phyloP scores from a whole-genome alignment of 208 protist genomes.

The Porcisia deanei region DNA sequence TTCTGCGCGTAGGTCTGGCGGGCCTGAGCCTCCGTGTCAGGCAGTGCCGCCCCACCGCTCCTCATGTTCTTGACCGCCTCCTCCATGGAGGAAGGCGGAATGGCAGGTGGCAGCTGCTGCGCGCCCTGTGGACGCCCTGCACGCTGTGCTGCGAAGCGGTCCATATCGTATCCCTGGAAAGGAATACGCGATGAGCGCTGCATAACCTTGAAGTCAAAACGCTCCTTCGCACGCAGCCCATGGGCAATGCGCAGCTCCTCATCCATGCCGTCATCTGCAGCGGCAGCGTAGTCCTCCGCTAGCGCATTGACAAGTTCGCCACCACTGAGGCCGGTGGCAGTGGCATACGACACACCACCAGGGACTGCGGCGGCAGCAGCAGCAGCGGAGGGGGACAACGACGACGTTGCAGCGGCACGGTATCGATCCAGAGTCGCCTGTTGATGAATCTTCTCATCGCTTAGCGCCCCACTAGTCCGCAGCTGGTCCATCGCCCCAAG shows the following conservation, averaged over 20 bases:
- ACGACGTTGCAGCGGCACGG: constrained; percentile 18
- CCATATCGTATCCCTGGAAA: constrained; percentile 89
- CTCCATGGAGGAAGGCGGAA: constrained; percentile 65
- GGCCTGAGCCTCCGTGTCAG: constrained; percentile 42
- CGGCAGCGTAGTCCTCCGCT: neutral
- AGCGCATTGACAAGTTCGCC: constrained; percentile 32
- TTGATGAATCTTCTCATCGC: constrained; percentile 39
- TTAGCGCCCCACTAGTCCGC: constrained; percentile 50
- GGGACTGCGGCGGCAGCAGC: neutral
- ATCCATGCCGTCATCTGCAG: constrained; percentile 43
- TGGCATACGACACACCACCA: constrained; percentile 24
- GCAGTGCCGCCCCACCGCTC: constrained; percentile 19
- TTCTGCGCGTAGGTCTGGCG: constrained; percentile 59
- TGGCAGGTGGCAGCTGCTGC: constrained; percentile 57
- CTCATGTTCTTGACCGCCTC: constrained; percentile 76
- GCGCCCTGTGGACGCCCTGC: constrained; percentile 72
- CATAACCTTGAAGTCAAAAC: constrained; percentile 76
- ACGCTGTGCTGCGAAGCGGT: constrained; percentile 73
- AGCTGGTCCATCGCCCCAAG: constrained; percentile 52
- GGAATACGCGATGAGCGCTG: constrained; percentile 63
- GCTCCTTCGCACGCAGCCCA: constrained; percentile 83
- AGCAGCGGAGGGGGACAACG: neutral
- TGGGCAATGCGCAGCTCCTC: constrained; percentile 74
- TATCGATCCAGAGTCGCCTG: constrained; percentile 65
- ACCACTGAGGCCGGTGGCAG: constrained; percentile 16